These are phyloP conservation scores for Cyberlindnera galapagoensis DNA, from an alignment of 805 yeast genomes.

Conservation along the genomic window DNA sequence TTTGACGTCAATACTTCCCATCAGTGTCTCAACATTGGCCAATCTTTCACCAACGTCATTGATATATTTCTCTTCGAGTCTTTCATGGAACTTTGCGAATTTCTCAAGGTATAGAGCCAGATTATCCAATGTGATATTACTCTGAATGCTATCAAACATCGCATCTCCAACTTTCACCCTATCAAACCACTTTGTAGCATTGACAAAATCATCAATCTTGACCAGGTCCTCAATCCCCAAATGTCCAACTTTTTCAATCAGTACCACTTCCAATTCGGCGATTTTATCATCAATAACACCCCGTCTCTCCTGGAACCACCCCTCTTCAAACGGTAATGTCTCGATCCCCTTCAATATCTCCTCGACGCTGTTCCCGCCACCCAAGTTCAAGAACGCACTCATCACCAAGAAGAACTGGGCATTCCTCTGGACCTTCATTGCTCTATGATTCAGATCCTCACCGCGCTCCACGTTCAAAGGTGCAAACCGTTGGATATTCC, in stretches of 20 bases:
- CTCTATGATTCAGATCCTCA: conserved; percentile 1
- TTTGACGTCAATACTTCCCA: conserved; percentile 3
- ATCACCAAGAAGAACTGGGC: conserved; percentile 12
- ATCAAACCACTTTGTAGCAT: conserved; percentile 6
- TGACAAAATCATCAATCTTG: conserved; percentile 6
- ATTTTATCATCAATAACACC: conserved; percentile 9
- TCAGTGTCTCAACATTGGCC: conserved; percentile 1
- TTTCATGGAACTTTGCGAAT: conserved; percentile 4
- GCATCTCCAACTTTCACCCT: conserved; percentile 2
- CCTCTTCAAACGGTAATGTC: conserved; percentile 7
- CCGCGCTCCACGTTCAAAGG: background rate
- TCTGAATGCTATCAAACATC: conserved; percentile 3
- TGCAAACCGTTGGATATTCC: conserved; percentile 6
- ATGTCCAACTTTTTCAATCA: conserved; percentile 2
- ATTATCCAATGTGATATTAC: conserved; percentile 8
- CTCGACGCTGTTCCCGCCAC: conserved; percentile 3
- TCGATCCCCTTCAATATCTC: conserved; percentile 4
- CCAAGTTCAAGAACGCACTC: conserved; percentile 12
- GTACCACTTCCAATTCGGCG: conserved; percentile 8
- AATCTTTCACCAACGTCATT: conserved; percentile 1
- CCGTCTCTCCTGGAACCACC: conserved; percentile 9
- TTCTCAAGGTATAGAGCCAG: conserved; percentile 2
- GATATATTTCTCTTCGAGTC: conserved; percentile 2
- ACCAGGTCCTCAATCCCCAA: conserved; percentile 8
- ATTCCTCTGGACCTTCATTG: conserved; percentile 4